Conservation (phyloP, 768 basidiomycete species). For the Psilocybe cubensis region DNA sequence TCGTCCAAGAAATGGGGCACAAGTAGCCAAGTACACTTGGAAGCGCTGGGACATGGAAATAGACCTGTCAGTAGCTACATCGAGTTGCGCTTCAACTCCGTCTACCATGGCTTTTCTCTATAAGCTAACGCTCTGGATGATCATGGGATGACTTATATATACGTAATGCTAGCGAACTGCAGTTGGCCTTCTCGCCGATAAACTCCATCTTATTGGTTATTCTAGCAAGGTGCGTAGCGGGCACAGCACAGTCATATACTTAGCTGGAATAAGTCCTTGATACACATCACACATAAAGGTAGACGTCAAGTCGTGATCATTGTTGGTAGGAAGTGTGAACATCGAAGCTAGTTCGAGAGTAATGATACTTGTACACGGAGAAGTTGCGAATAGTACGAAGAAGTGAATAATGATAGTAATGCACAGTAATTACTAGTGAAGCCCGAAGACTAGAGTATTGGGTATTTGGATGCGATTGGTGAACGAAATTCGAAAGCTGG, state of each 20-base stretch:
- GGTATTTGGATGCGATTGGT: constrained; percentile 7
- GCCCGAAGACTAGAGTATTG: constrained; percentile 11
- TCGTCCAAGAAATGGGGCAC: neutral
- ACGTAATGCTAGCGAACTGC: neutral
- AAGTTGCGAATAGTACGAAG: constrained; percentile 7
- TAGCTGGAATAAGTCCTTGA: neutral
- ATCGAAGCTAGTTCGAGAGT: constrained; percentile 13
- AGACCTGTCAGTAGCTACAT: neutral
- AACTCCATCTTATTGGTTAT: neutral
- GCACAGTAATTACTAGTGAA: constrained; percentile 18
- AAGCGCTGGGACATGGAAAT: neutral
- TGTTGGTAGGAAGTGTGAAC: neutral
- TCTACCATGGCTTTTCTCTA: neutral
- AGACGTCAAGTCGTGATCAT: constrained; percentile 4
- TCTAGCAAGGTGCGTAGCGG: neutral
- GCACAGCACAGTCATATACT: neutral
- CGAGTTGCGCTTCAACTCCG: neutral
- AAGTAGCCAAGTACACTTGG: neutral
- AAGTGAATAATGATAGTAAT: constrained; percentile 24
- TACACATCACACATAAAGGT: neutral
- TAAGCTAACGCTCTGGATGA: neutral
- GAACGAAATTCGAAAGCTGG: neutral
- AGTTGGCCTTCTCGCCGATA: neutral
- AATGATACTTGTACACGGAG: constrained; percentile 2
- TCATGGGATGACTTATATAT: neutral